A percentile compares a stretch with the other conserved stretches of the same genome.
Evolutionary conservation across 345 rosid species (phyloP).

Genomic region (Ceriops zippeliana): DNA sequence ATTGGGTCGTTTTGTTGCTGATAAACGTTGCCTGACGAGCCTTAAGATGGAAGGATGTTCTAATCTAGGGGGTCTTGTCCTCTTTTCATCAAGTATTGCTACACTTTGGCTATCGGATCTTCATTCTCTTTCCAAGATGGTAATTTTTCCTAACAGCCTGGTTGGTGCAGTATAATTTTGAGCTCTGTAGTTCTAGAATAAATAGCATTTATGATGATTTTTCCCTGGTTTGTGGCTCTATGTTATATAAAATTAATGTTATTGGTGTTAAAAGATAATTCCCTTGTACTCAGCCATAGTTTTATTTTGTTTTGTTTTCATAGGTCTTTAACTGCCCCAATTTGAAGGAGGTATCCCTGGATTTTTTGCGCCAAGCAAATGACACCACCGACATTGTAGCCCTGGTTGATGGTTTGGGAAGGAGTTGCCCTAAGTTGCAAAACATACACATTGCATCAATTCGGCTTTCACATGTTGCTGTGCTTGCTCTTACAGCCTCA

Average conservation of each 20-base stretch:
- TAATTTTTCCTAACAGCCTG: conserved; percentile 20
- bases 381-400: conserved; percentile 68
- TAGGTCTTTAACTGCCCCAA: conserved; percentile 85
- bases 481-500: conserved; percentile 67
- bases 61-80: conserved; percentile 73
- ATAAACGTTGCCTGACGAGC: conserved; percentile 67
- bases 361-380: conserved; percentile 74
- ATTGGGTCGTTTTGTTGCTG: conserved; percentile 93
- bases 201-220: too few species aligned
- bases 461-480: conserved; percentile 71
- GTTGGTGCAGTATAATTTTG: background rate
- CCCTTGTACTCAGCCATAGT: background rate
- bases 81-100: conserved; percentile 76
- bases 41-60: conserved; percentile 98
- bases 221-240: too few species aligned
- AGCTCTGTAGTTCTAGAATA: too few species aligned
- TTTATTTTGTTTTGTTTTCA: background rate
- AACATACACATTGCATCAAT: conserved; percentile 86
- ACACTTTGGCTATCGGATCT: conserved; percentile 91
- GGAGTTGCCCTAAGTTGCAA: conserved; percentile 69
- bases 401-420: conserved; percentile 71
- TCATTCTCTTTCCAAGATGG: conserved; percentile 75
- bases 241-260: too few species aligned
- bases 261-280: conserved; percentile 7
- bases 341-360: conserved; percentile 78